A percentile compares a stretch with the other conserved stretches of the same genome.
phyloP scores from a whole-genome alignment of 768 basidiomycete genomes.

The Serendipita sp. region DNA sequence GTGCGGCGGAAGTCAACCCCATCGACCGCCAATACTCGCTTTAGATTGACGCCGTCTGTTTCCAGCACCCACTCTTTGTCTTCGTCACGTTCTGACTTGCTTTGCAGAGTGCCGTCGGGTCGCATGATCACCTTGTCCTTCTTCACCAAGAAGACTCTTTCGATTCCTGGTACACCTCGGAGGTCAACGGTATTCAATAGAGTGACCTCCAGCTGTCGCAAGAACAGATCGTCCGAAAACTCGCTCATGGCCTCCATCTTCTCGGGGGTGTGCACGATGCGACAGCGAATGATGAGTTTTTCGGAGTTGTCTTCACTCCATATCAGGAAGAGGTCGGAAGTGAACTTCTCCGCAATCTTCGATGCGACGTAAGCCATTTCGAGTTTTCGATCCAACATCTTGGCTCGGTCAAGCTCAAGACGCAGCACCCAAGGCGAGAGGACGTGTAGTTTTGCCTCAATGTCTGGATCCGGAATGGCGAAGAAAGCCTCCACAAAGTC shows the following conservation, averaged over 20 bases:
- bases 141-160: conserved; percentile 83
- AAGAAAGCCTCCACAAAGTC: conserved; percentile 98
- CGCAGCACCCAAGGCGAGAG: conserved; percentile 97
- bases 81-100: conserved; percentile 29
- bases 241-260: conserved; percentile 65
- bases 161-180: conserved; percentile 81
- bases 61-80: conserved; percentile 94
- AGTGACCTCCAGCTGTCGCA: conserved; percentile 88
- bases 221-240: conserved; percentile 87
- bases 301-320: conserved; percentile 99
- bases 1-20: conserved; percentile 89
- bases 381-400: conserved; percentile 95
- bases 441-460: conserved; percentile 74
- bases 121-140: conserved; percentile 61
- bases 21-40: conserved; percentile 86
- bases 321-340: conserved; percentile 91
- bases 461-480: conserved; percentile 94
- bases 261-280: conserved; percentile 69
- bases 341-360: conserved; percentile 86
- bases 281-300: conserved; percentile 92
- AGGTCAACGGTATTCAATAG: conserved; percentile 92
- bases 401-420: conserved; percentile 87
- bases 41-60: conserved; percentile 92
- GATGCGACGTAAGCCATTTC: conserved; percentile 90
- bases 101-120: conserved; percentile 42